Evolutionary conservation across 352 stramenopile species (phyloP).

Genomic region (Achlya hypogyna): DNA sequence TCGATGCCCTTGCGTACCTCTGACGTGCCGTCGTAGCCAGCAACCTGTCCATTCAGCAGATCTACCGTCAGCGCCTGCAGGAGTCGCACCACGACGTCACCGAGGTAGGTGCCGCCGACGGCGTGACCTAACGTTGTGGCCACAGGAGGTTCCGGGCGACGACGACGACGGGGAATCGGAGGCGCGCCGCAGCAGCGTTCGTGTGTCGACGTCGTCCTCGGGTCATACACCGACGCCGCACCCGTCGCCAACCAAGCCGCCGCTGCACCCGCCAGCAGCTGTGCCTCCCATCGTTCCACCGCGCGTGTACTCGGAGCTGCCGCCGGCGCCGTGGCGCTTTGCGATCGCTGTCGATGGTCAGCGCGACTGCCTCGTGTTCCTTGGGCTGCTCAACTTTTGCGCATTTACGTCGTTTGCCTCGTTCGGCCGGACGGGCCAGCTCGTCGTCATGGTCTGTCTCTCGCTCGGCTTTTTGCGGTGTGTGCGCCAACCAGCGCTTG

Average conservation of each 20-base stretch:
- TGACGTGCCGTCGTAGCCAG: constrained; percentile 21
- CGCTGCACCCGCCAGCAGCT: not conserved
- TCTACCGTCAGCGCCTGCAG: constrained; percentile 62
- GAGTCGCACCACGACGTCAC: constrained; percentile 28
- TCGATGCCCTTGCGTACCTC: not conserved
- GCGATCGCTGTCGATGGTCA: not conserved
- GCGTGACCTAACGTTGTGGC: not conserved
- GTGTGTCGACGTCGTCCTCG: not conserved
- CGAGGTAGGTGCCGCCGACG: not conserved
- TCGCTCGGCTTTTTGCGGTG: constrained; percentile 8
- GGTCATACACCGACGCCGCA: constrained; percentile 24
- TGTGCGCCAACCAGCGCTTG: not conserved
- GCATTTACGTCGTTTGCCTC: not conserved
- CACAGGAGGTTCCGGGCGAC: not conserved
- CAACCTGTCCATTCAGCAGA: constrained; percentile 58
- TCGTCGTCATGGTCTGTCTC: constrained; percentile 2
- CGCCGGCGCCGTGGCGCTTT: not conserved
- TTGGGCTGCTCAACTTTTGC: not conserved
- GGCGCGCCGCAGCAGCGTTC: constrained; percentile 5
- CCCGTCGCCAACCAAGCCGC: constrained; percentile 21
- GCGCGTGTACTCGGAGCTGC: not conserved
- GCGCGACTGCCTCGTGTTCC: not conserved
- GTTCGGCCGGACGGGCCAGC: constrained; percentile 7
- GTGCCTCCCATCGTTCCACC: constrained; percentile 23
- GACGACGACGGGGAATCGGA: constrained; percentile 19